phyloP scores from a whole-genome alignment of 345 rosid genomes.

The rapeseed (Brassica napus) region Da-Ae NC_063450.1:27718001-27718500 shows the following conservation, averaged over 20 bases:
- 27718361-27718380: background rate
- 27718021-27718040: constrained; percentile 77
- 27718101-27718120: constrained; percentile 50
- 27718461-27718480: constrained; percentile 1
- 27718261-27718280: background rate
- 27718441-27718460: constrained; percentile 30
- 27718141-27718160: constrained; percentile 88
- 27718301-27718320: no score
- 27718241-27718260: constrained; percentile 8
- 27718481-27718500: background rate
- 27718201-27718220: constrained; percentile 10
- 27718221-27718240: constrained; percentile 4
- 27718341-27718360: no score
- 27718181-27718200: constrained; percentile 38
- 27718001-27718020: constrained; percentile 90
- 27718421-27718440: background rate
- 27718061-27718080: constrained; percentile 46
- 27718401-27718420: no score
- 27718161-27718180: constrained; percentile 91
- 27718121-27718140: constrained; percentile 86
- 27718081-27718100: no score
- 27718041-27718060: constrained; percentile 75
- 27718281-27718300: background rate
- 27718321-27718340: no score
- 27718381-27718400: no score